Conservation (phyloP, 116 monocot genomes). For the Dioscorea cayenensis region DNA sequence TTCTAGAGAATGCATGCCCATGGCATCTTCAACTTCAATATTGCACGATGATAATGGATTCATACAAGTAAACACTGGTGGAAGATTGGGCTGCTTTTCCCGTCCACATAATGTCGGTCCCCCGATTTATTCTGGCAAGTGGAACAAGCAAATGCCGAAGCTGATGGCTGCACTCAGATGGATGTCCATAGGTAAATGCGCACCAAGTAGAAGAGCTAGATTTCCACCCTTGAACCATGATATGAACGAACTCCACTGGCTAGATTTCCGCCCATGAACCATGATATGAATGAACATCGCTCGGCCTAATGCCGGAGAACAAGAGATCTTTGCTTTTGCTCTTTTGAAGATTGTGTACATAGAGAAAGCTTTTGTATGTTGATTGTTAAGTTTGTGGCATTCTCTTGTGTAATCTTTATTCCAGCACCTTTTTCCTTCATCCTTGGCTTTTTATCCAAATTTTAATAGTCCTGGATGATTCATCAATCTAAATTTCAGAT, state of each 20-base stretch:
- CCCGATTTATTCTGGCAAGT: constrained; percentile 13
- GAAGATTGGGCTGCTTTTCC: not conserved
- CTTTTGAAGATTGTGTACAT: no score
- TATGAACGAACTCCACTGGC: not conserved
- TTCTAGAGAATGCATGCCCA: not conserved
- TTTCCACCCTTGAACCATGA: not conserved
- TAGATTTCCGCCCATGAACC: not conserved
- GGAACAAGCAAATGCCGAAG: constrained; percentile 38
- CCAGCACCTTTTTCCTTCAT: no score
- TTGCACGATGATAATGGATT: constrained; percentile 11
- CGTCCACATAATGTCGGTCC: not conserved
- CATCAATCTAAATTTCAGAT: no score
- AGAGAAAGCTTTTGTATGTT: no score
- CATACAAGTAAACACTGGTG: not conserved
- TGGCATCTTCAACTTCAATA: not conserved
- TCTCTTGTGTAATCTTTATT: no score
- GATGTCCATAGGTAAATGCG: constrained; percentile 16
- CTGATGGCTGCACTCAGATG: constrained; percentile 32
- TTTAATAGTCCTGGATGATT: no score
- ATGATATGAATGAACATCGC: not conserved
- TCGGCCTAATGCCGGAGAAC: not conserved
- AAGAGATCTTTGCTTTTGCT: no score
- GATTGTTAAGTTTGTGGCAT: no score
- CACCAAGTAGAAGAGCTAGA: constrained; percentile 5
- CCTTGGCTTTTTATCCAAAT: no score